A percentile compares a stretch with the other conserved stretches of the same genome.
Conservation (phyloP, 78 protist species). For the Dictyostelium capitatum region DNA sequence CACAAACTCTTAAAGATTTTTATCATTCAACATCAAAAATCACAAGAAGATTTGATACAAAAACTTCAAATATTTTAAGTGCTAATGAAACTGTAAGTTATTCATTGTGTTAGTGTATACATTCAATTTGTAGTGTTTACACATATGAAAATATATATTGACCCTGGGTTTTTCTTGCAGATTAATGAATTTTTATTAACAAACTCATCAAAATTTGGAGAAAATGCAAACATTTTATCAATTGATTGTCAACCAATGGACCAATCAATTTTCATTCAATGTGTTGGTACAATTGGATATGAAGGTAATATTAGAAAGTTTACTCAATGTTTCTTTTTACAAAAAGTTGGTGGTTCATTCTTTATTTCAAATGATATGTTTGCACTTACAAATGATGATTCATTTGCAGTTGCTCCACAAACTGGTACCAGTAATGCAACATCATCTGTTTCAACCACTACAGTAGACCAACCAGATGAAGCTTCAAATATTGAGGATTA, state of each 20-base stretch:
- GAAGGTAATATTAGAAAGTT: not conserved
- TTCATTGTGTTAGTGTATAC: not conserved
- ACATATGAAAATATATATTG: not conserved
- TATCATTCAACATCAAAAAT: conserved; percentile 23
- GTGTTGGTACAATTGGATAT: conserved; percentile 27
- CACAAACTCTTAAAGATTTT: conserved; percentile 25
- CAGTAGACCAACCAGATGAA: conserved; percentile 46
- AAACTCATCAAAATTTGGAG: not conserved
- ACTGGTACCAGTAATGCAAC: not conserved
- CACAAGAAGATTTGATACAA: conserved; percentile 34
- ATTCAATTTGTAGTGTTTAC: not conserved
- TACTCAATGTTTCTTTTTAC: conserved; percentile 47
- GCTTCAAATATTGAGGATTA: conserved; percentile 22
- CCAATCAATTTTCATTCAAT: conserved; percentile 12
- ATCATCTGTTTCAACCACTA: not conserved
- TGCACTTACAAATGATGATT: not conserved
- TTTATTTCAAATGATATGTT: conserved; percentile 43
- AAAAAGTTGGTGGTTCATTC: conserved; percentile 26
- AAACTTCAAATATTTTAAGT: not conserved
- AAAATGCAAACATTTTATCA: not conserved
- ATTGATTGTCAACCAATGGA: conserved; percentile 40
- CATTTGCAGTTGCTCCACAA: not conserved
- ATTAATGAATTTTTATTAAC: conserved; percentile 6
- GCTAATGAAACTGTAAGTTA: conserved; percentile 26
- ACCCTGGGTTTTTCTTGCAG: not conserved